Evolutionary conservation across 225 moss, liverwort and hornwort species (phyloP), one percentile per base, ranked within the genome.

Genomic region (Pseudoscleropodium purum): DNA sequence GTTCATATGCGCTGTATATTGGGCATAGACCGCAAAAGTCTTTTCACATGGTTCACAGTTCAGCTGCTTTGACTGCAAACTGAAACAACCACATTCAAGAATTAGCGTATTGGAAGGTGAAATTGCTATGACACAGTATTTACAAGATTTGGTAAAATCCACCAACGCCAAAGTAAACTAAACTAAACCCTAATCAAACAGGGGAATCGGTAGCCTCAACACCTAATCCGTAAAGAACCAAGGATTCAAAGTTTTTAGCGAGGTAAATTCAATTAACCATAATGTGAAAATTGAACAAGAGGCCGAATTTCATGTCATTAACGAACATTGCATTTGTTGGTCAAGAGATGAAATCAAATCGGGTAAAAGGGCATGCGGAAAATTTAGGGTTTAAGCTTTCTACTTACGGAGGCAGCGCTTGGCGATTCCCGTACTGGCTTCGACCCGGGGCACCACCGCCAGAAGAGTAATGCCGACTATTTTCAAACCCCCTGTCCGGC

Each of bases 1-100:
- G 70, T 90, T 92, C 93, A 94, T 90, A 19, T 94, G 93, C 74
- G 93, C 93, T 49, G 92, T 89, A 70, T 90, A 89, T 73, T 94
- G 94, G 23, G 92, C 90, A 66, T 79, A 89, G 34, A 92, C 90
- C 20, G 84, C 24, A 81, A 95, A 95, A 51, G 85, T 93, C 86
- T 95, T 95, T 73, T 95, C 95, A 90, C 93, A 95, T 19, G 91
- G 81, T 82, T 93, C 92, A 89, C 95, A 95, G n/a, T 60, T 89
- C 90, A 92, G 84, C 81, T 91, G 90, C 54, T 87, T 95, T 45
- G 87, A 88, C 89, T 92, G 93, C 82, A 84, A 85, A 57, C 95
- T 95, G 95, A 78, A 88, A 90, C 15, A 33, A 54, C 56, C 84
- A 86, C 84, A 85, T 70, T 61, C 23, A 87, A 86, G 29, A 87